Evolutionary conservation across 805 yeast genomes (phyloP).

Genomic region (Pichia nakasei): DNA sequence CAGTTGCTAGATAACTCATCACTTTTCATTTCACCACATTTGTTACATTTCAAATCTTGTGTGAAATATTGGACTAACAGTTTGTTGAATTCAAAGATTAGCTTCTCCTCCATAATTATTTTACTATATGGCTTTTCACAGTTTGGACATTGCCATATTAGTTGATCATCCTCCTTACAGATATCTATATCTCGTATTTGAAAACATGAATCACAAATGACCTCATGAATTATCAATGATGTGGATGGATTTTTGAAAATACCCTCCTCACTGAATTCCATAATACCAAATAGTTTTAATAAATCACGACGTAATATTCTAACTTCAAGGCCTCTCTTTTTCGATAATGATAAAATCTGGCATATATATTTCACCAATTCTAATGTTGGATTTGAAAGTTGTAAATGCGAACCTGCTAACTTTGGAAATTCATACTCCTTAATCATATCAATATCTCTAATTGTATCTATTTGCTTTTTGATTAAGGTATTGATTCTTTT

Average conservation of each 20-base stretch:
- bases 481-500: slow-evolving; percentile 59
- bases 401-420: slow-evolving; percentile 64
- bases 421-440: slow-evolving; percentile 65
- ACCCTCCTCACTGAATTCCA: slow-evolving; percentile 76
- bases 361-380: slow-evolving; percentile 71
- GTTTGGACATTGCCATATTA: slow-evolving; percentile 53
- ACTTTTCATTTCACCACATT: slow-evolving; percentile 60
- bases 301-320: slow-evolving; percentile 68
- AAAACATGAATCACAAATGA: slow-evolving; percentile 76
- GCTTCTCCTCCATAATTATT: slow-evolving; percentile 66
- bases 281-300: slow-evolving; percentile 62
- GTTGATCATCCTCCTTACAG: slow-evolving; percentile 53
- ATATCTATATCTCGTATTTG: slow-evolving; percentile 69
- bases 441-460: slow-evolving; percentile 53
- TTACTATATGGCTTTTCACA: slow-evolving; percentile 61
- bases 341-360: slow-evolving; percentile 63
- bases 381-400: slow-evolving; percentile 59
- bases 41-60: slow-evolving; percentile 77
- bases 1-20: slow-evolving; percentile 70
- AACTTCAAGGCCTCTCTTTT: slow-evolving; percentile 58
- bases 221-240: slow-evolving; percentile 53
- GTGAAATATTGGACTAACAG: slow-evolving; percentile 50
- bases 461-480: slow-evolving; percentile 64
- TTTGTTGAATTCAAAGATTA: slow-evolving; percentile 56
- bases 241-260: slow-evolving; percentile 68